These are phyloP conservation scores for Chrysopogon serrulatus DNA, from an alignment of 176 grass and related monocot species.

Conservation along the genomic window DNA sequence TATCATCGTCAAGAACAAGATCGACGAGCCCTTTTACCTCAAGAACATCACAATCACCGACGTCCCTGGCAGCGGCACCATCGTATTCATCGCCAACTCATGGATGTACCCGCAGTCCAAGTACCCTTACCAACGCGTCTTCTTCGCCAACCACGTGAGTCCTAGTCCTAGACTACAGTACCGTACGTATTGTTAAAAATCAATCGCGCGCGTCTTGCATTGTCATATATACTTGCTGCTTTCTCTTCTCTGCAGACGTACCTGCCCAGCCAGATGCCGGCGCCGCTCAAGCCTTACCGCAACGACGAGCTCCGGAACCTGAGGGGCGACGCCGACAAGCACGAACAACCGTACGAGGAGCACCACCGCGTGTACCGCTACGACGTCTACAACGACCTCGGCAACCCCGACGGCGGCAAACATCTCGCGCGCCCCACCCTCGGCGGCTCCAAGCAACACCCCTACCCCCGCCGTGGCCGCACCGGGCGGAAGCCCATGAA, in stretches of 20 bases:
- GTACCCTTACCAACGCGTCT: neutral
- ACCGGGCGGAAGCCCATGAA: neutral
- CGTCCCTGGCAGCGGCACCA: neutral
- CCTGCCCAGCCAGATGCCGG: neutral
- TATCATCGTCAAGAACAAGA: neutral
- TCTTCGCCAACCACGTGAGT: neutral
- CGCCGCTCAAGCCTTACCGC: neutral
- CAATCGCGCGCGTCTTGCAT: too few species aligned
- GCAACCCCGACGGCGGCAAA: neutral
- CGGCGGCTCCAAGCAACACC: neutral
- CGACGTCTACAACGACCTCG: conserved; percentile 1
- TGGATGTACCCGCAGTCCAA: neutral
- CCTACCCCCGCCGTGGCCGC: neutral
- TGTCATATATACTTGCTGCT: too few species aligned
- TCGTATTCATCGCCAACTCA: neutral
- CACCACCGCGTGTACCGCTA: too few species aligned
- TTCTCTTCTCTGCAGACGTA: too few species aligned
- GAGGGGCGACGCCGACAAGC: neutral
- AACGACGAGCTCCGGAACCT: conserved; percentile 3
- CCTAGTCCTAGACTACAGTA: too few species aligned
- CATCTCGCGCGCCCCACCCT: neutral
- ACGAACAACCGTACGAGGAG: neutral
- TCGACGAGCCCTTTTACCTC: neutral
- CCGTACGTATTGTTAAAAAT: too few species aligned
- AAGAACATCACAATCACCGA: neutral